A percentile compares a stretch with the other conserved stretches of the same genome.
These are phyloP conservation scores for Striga asiatica DNA, from an alignment of 257 asterid genomes.

Conservation along the genomic window DNA sequence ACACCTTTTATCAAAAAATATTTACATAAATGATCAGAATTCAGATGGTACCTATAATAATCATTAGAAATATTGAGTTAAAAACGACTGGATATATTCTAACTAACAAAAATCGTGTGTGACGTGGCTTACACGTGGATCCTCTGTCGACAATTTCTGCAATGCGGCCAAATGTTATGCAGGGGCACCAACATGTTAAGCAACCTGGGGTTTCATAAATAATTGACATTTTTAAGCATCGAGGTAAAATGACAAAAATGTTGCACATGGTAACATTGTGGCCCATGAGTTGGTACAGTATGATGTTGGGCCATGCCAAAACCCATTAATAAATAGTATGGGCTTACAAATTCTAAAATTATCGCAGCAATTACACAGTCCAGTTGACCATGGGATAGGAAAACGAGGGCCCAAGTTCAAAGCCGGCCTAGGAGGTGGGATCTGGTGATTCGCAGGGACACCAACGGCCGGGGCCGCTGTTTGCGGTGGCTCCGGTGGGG, in stretches of 20 bases:
- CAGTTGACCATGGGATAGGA: slow-evolving; percentile 42
- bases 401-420: slow-evolving; percentile 8
- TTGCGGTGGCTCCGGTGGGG: slow-evolving; percentile 20
- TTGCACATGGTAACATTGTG: no score
- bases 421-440: slow-evolving; percentile 5
- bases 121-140: slow-evolving; percentile 48
- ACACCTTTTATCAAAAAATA: no score
- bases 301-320: no score
- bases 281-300: no score
- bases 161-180: slow-evolving; percentile 57
- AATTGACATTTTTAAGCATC: background rate
- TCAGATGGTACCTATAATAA: no score
- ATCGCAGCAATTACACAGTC: slow-evolving; percentile 33
- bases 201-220: slow-evolving; percentile 27
- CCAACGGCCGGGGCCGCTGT: slow-evolving; percentile 11
- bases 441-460: background rate
- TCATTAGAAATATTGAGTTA: no score
- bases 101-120: no score
- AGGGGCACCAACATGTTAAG: slow-evolving; percentile 62
- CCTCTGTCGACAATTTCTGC: slow-evolving; percentile 64
- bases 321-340: background rate
- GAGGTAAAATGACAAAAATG: no score
- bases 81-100: no score
- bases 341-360: slow-evolving; percentile 33
- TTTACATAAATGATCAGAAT: no score